These are phyloP conservation scores for Carex cristatella DNA, from an alignment of 176 grass and related monocot species.

Conservation along the genomic window DNA sequence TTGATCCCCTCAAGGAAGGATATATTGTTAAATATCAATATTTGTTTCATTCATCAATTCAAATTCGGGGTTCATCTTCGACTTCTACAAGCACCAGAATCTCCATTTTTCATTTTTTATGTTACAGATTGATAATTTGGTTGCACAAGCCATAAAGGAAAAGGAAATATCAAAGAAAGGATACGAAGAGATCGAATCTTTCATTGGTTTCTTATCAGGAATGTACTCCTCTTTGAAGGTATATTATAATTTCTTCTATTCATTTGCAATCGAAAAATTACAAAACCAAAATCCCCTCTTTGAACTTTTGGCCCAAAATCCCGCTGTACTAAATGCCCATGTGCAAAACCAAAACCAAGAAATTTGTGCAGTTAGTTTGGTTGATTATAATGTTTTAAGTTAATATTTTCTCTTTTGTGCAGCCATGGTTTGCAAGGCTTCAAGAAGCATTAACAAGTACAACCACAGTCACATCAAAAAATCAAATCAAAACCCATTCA, in stretches of 20 bases:
- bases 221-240: conserved; percentile 74
- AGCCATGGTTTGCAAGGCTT: conserved; percentile 70
- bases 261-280: background rate
- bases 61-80: background rate
- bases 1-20: background rate
- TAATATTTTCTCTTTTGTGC: conserved; percentile 19
- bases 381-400: background rate
- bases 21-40: background rate
- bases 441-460: conserved; percentile 39
- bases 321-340: background rate
- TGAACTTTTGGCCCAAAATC: background rate
- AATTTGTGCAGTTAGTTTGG: background rate
- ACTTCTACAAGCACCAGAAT: background rate
- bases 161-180: conserved; percentile 40
- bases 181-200: conserved; percentile 67
- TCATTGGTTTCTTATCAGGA: conserved; percentile 49
- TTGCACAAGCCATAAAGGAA: conserved; percentile 42
- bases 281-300: background rate
- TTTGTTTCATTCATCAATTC: background rate
- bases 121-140: conserved; percentile 58
- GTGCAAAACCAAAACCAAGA: background rate
- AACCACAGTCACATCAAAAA: conserved; percentile 17
- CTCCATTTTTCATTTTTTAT: conserved; percentile 10
- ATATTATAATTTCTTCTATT: conserved; percentile 17
- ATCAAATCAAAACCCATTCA: conserved; percentile 14